These are phyloP conservation scores for Rhizopogon salebrosus DNA, from an alignment of 768 basidiomycete species.

Conservation along the genomic window DNA sequence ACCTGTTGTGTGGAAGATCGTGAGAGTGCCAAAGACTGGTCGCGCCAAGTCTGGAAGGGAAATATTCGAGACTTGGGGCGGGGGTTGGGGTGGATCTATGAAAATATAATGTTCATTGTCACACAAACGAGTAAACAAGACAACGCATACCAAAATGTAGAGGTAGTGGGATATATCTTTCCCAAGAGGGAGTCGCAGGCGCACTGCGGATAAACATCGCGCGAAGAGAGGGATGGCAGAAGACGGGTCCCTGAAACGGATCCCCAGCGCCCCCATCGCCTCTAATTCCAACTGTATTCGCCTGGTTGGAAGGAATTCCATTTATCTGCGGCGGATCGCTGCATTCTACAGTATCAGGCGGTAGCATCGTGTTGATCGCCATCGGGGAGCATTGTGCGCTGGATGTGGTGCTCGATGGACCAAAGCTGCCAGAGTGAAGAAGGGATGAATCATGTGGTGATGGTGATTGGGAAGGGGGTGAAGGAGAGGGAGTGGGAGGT, in stretches of 20 bases:
- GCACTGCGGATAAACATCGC: constrained; percentile 1
- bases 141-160: neutral
- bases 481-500: constrained; percentile 22
- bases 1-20: constrained; percentile 58
- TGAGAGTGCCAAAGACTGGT: constrained; percentile 55
- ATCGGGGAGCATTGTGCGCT: constrained; percentile 17
- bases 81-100: neutral
- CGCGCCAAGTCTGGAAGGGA: constrained; percentile 11
- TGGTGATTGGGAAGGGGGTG: constrained; percentile 21
- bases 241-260: neutral
- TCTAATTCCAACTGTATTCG: constrained; percentile 1
- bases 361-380: constrained; percentile 16
- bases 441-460: constrained; percentile 22
- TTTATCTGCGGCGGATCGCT: constrained; percentile 11
- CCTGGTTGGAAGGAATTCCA: neutral
- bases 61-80: neutral
- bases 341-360: constrained; percentile 14
- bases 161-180: neutral
- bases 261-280: neutral
- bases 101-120: neutral
- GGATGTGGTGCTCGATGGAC: constrained; percentile 5
- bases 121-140: neutral
- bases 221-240: neutral
- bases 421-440: constrained; percentile 1
- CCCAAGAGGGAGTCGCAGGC: constrained; percentile 1